Base-by-base conservation (phyloP, 2,329 filamentous ascomycete genomes). In the Phaeophleospora eucalypticola region DNA sequence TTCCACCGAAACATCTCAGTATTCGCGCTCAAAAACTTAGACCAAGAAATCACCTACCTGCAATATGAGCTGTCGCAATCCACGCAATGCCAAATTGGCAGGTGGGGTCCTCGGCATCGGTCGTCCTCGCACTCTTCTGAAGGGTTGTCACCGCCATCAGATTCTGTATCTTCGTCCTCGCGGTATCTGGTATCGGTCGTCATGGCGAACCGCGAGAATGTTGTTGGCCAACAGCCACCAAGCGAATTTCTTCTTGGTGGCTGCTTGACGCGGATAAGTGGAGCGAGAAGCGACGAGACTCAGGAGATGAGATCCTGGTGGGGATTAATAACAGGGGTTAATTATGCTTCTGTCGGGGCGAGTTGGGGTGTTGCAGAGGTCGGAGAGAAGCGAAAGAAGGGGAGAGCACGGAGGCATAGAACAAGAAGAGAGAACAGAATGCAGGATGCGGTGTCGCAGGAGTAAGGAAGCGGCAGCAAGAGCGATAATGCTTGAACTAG, bases 51-150 rank as follows among this genome's bases (percentile, higher is more conserved):
- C 12, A 49, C 58, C 19, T 49, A 62, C 59, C 56, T 61, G 57
- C 61, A 64, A 48, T 63, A 64, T 16, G 59, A 62, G 42, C 56
- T 63, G 52, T 63, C 60, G 49, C 61, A 64, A 41, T 64, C 61
- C 8, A 63, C 61, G 44, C 61, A 64, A 46, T 64, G 61, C 58
- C 58, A 64, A 14, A 63, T 48, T 1, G 57, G 60, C 33, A 36
- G 47, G 40, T 51, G 47, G 3, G 59, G 54, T 2, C 59, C 60
- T 21, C 45, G 37, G 40, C 61, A 64, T 12, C 61, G 58, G 42
- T 64, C 61, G 41, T 63, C 60, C 45, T 64, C 61, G 46, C 61
- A 64, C 15, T 57, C 45, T 46, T 59, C 58, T 2, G 58, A 57
- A 3, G 56, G 52, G 14, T 54, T 52, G 21, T 58, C 53, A 7